Evolutionary conservation across 805 yeast genomes (phyloP), one percentile per base, ranked within the genome.

Genomic region (Wickerhamiella brachini): DNA sequence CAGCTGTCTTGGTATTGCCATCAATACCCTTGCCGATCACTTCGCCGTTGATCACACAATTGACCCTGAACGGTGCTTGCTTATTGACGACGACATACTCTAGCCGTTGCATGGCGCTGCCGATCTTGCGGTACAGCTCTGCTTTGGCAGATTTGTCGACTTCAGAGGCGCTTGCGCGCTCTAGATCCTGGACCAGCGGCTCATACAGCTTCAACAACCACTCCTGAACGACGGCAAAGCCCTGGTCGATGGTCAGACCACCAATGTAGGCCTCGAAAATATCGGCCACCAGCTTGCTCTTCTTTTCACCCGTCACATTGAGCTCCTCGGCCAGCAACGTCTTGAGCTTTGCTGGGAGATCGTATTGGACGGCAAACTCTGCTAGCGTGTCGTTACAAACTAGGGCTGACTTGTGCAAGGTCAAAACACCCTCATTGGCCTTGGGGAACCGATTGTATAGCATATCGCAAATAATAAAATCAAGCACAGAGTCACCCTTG

Each of bases 261-360:
- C 95, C 97, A 45, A 93, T 74, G 58, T 90, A 90, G 0, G 97
- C 96, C 67, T 93, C 98, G 63, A 90, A 85, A 0, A 84, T 79
- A 71, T 90, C 98, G 0, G 97, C 95, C 60, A 75, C 76, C 3
- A 84, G 70, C 62, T 93, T 93, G 56, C 76, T 54, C 41, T 53
- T 56, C 26, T 51, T 53, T 4, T 53, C 57, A 50, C 15, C 57
- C 48, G 9, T 31, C 34, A 51, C 50, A 10, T 58, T 57, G 13
- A 62, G 52, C n/a, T 57, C 64, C 39, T 23, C 17, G 39, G 59
- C 51, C 4, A 56, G 48, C n/a, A 51, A 48, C 42, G 51, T 56
- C 26, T 79, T 81, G 52, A 88, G 49, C 10, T 51, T 46, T 44
- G 49, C 54, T 26, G 79, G 81, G 53, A 88, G 75, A 0, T 80